These are phyloP conservation scores for Luffa acutangula DNA, from an alignment of 306 rosid species.

Conservation along the genomic window DNA sequence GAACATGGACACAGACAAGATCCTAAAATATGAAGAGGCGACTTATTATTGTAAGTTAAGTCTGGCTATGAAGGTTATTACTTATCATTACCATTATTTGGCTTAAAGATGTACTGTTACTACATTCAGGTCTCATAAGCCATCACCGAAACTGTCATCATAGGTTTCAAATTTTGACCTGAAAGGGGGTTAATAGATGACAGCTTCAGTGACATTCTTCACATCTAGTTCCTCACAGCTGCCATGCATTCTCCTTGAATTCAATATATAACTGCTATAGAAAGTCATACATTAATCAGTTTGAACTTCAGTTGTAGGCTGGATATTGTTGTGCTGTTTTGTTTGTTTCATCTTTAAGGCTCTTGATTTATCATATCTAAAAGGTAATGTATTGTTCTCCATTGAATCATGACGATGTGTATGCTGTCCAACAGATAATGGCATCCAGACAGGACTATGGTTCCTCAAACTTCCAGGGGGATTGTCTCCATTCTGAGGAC, in stretches of 20 bases:
- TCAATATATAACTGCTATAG: neutral
- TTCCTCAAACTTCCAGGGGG: constrained; percentile 32
- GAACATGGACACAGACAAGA: neutral
- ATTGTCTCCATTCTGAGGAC: constrained; percentile 44
- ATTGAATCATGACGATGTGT: neutral
- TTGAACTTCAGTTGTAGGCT: too few relatives aligned
- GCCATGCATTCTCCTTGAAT: neutral
- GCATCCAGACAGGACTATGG: constrained; percentile 37
- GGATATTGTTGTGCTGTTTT: neutral
- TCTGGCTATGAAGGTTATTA: neutral
- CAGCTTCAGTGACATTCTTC: neutral
- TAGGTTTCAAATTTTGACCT: neutral
- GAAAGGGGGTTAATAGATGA: neutral
- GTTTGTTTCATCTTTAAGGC: neutral
- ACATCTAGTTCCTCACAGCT: neutral
- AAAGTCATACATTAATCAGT: neutral
- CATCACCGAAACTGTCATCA: neutral
- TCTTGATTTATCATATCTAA: neutral
- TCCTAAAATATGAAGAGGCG: neutral
- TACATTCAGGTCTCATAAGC: neutral
- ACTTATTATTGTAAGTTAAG: neutral
- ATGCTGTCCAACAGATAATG: constrained; percentile 33
- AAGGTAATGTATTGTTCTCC: neutral
- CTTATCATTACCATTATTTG: neutral
- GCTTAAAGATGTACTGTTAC: neutral